Evolutionary conservation across 495 filamentous ascomycete species (phyloP).

Genomic region (Staphylotrichum tortipilum): DNA sequence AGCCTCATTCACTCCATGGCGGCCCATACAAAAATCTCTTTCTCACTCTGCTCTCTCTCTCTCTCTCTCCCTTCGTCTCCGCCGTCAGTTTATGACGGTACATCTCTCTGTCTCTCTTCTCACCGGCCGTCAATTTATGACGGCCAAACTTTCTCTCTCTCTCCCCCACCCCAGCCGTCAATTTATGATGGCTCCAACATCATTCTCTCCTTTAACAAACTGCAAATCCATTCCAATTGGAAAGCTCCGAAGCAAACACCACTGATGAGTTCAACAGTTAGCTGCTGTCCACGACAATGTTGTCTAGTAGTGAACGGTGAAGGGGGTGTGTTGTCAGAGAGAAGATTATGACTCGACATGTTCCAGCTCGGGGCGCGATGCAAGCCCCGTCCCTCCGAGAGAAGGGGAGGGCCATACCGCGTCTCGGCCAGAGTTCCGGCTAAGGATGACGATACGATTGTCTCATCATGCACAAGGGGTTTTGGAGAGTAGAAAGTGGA

Average conservation of each 20-base stretch:
- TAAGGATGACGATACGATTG: slow-evolving; percentile 60
- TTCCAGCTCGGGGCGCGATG: slow-evolving; percentile 31
- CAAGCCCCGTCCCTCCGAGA: no score
- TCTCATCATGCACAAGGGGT: slow-evolving; percentile 45
- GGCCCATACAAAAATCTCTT: no score
- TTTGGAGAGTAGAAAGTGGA: neutral
- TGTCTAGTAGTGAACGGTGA: neutral
- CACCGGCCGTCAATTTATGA: slow-evolving; percentile 1
- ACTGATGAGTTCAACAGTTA: neutral
- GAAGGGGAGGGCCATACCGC: no score
- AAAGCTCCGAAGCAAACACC: neutral
- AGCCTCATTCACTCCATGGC: no score
- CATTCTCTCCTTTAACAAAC: no score
- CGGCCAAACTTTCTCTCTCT: neutral
- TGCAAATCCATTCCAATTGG: no score
- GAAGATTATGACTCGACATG: slow-evolving; percentile 53
- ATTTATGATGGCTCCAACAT: slow-evolving; percentile 2
- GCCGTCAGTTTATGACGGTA: neutral
- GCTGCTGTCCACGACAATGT: neutral
- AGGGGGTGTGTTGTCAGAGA: slow-evolving; percentile 42
- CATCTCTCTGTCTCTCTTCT: no score
- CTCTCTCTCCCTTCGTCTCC: no score
- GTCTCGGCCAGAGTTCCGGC: slow-evolving; percentile 38
- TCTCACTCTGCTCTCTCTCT: no score
- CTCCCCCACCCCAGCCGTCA: neutral